Percentiles rank a stretch among this genome's conserved stretches.
Conservation (phyloP, 331 rosid species). For the Malus hybrid region DNA sequence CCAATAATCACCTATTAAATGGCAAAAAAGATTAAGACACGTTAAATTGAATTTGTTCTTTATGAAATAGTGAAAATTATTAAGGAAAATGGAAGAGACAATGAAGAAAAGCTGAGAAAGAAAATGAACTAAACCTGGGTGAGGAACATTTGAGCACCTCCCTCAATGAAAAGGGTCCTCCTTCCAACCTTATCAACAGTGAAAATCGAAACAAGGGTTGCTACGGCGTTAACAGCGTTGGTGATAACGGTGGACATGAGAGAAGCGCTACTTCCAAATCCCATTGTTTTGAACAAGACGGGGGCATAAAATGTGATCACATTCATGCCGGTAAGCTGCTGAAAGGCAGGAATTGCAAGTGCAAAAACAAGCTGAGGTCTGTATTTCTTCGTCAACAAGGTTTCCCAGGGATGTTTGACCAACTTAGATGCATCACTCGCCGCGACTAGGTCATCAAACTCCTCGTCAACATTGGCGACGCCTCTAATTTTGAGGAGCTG, state of each 20-base stretch:
- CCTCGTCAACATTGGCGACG: not conserved
- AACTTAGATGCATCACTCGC: not conserved
- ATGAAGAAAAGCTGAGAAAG: too few relatives aligned
- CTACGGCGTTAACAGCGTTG: slow-evolving; percentile 40
- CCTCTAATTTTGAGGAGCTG: not conserved
- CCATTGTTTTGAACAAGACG: slow-evolving; percentile 24
- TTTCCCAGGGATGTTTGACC: not conserved
- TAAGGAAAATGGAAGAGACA: too few relatives aligned
- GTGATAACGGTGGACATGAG: slow-evolving; percentile 66
- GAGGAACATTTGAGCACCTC: slow-evolving; percentile 1
- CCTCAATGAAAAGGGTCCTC: slow-evolving; percentile 46
- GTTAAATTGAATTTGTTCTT: too few relatives aligned
- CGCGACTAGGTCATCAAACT: not conserved
- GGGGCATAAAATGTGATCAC: slow-evolving; percentile 5
- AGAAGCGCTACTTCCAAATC: slow-evolving; percentile 55
- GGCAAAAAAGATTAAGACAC: too few relatives aligned
- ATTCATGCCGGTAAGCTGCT: slow-evolving; percentile 8
- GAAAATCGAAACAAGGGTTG: slow-evolving; percentile 46
- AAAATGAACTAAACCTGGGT: too few relatives aligned
- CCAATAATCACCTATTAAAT: too few relatives aligned
- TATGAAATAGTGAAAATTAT: too few relatives aligned
- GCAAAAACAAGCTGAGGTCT: slow-evolving; percentile 5
- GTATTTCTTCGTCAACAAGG: not conserved
- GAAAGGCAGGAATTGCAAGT: not conserved
- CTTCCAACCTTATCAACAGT: slow-evolving; percentile 60